Percentiles rank a stretch among this genome's conserved stretches.
phyloP scores from a whole-genome alignment of 2,329 filamentous ascomycete genomes.

The Lizonia empirigonia region DNA sequence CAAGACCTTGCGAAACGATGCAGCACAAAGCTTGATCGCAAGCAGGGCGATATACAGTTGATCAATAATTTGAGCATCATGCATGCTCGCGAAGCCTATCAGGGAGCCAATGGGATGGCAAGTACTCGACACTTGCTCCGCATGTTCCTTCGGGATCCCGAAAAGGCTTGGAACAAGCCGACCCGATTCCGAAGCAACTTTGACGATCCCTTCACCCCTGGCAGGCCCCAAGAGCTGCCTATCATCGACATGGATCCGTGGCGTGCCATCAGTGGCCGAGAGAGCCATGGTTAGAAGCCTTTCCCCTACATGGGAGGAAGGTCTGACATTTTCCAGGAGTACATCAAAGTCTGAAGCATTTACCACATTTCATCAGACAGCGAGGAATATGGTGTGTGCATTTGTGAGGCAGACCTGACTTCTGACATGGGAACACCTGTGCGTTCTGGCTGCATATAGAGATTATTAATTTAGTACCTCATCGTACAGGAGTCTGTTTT shows the following conservation, averaged over 20 bases:
- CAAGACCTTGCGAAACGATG: constrained; percentile 38
- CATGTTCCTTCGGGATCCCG: constrained; percentile 47
- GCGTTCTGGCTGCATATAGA: constrained; percentile 13
- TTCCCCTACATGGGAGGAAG: neutral
- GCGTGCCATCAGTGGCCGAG: constrained; percentile 47
- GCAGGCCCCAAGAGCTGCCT: constrained; percentile 40
- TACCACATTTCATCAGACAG: constrained; percentile 5
- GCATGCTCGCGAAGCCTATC: constrained; percentile 45
- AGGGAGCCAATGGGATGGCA: constrained; percentile 26
- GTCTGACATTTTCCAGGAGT: neutral
- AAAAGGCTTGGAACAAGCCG: constrained; percentile 43
- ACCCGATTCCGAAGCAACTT: constrained; percentile 34
- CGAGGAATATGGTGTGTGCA: constrained; percentile 10
- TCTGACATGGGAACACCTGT: constrained; percentile 1
- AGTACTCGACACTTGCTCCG: constrained; percentile 45
- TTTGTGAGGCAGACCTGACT: constrained; percentile 6
- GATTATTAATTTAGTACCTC: constrained; percentile 14
- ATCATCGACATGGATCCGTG: constrained; percentile 44
- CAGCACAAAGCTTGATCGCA: constrained; percentile 40
- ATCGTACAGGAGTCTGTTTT: constrained; percentile 11
- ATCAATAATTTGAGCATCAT: constrained; percentile 46
- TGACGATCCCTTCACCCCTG: constrained; percentile 40
- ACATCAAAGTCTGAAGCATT: constrained; percentile 5
- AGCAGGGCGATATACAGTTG: constrained; percentile 46
- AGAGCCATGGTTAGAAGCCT: constrained; percentile 42